phyloP scores from a whole-genome alignment of 306 rosid genomes.

The Prunus padus region DNA sequence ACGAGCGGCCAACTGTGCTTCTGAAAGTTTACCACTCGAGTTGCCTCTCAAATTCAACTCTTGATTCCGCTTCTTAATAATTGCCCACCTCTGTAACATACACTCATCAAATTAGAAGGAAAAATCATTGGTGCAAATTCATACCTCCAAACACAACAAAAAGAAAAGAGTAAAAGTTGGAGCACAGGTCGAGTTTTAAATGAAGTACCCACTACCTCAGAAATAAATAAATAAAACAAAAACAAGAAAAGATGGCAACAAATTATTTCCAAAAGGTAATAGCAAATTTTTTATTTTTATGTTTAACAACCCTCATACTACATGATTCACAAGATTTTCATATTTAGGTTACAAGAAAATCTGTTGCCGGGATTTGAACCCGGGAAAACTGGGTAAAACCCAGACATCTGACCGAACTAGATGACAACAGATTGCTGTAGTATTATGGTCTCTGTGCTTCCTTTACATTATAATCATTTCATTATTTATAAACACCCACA shows the following conservation, averaged over 20 bases:
- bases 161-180: slow-evolving; percentile 1
- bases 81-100: slow-evolving; percentile 73
- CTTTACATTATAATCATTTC: background rate
- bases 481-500: background rate
- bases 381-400: slow-evolving; percentile 55
- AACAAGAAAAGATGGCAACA: background rate
- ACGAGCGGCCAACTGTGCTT: slow-evolving; percentile 78
- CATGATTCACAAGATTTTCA: background rate
- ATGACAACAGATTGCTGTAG: slow-evolving; percentile 43
- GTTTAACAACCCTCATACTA: background rate
- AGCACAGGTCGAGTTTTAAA: background rate
- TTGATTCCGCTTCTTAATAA: slow-evolving; percentile 57
- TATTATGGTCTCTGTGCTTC: background rate
- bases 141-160: slow-evolving; percentile 5
- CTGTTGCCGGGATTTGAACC: slow-evolving; percentile 67
- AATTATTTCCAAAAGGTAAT: background rate
- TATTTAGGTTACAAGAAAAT: slow-evolving; percentile 17
- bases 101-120: slow-evolving; percentile 32
- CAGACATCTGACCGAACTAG: slow-evolving; percentile 63
- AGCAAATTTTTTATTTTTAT: background rate
- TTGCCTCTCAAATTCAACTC: slow-evolving; percentile 39
- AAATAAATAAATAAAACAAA: background rate
- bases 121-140: slow-evolving; percentile 17
- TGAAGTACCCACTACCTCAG: too few relatives aligned
- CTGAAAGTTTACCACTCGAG: slow-evolving; percentile 49